phyloP scores from a whole-genome alignment of 2,329 filamentous ascomycete genomes.

The Bertia moriformis region DNA sequence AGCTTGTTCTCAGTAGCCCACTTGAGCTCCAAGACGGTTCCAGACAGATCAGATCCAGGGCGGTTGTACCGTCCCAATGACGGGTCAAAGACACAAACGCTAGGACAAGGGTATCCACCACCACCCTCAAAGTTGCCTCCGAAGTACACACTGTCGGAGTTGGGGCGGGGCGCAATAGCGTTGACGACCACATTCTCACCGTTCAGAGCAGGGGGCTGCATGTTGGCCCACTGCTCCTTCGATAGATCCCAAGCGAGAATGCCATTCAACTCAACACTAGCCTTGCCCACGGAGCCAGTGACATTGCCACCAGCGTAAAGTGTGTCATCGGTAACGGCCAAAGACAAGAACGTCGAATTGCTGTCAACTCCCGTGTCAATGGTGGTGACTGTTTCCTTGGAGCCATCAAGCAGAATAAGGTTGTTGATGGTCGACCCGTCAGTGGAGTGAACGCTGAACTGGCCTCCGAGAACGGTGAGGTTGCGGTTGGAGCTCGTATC shows the following conservation, averaged over 20 bases:
- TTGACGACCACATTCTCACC: conserved; percentile 46
- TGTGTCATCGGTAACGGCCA: conserved; percentile 34
- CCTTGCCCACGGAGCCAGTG: conserved; percentile 36
- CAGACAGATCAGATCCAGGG: conserved; percentile 31
- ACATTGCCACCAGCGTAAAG: conserved; percentile 52
- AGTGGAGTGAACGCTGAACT: conserved; percentile 44
- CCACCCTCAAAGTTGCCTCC: conserved; percentile 49
- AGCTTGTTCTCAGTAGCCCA: conserved; percentile 46
- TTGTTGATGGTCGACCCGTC: conserved; percentile 48
- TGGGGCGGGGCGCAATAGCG: conserved; percentile 44
- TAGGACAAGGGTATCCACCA: conserved; percentile 46
- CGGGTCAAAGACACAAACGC: conserved; percentile 48
- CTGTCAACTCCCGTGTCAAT: conserved; percentile 34
- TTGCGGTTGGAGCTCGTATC: conserved; percentile 42
- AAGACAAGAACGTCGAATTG: conserved; percentile 45
- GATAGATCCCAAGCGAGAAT: conserved; percentile 48
- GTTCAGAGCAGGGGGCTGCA: conserved; percentile 44
- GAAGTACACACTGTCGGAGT: conserved; percentile 44
- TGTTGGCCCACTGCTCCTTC: conserved; percentile 26
- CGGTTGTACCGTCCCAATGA: conserved; percentile 7
- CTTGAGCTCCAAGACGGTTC: conserved; percentile 43
- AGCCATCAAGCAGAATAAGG: conserved; percentile 48
- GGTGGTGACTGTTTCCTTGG: conserved; percentile 41
- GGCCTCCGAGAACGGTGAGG: conserved; percentile 54
- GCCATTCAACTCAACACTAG: conserved; percentile 38